Conservation (phyloP, 1,139 yeast species). For the Blastobotrys elegans region DNA sequence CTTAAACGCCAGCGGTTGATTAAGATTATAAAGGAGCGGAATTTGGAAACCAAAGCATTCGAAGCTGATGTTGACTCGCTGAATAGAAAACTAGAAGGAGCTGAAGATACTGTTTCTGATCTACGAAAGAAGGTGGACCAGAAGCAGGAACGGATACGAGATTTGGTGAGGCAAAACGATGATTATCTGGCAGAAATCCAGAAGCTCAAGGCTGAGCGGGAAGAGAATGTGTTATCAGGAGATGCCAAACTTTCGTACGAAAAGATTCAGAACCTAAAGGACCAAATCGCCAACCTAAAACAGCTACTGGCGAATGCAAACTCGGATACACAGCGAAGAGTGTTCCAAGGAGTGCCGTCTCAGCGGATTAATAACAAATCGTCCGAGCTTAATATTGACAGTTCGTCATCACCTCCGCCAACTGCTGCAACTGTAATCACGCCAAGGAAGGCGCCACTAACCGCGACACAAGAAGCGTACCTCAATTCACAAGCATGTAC, state of each 20-base stretch:
- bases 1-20: too few relatives aligned
- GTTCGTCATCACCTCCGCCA: too few relatives aligned
- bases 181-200: too few relatives aligned
- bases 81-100: neutral
- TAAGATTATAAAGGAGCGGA: neutral
- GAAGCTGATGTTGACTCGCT: neutral
- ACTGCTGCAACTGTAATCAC: neutral
- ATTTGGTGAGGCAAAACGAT: too few relatives aligned
- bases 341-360: neutral
- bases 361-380: too few relatives aligned
- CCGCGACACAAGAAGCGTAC: neutral
- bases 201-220: neutral
- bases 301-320: neutral
- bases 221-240: too few relatives aligned
- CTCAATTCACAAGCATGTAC: too few relatives aligned
- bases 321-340: neutral
- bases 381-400: too few relatives aligned
- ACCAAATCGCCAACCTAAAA: neutral
- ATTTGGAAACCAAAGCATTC: neutral
- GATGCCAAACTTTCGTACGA: too few relatives aligned
- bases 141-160: too few relatives aligned
- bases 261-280: neutral
- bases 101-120: too few relatives aligned
- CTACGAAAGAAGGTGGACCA: too few relatives aligned
- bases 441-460: neutral